Percentiles rank a stretch among this genome's conserved stretches.
Evolutionary conservation across 768 basidiomycete genomes (phyloP).

Genomic region (Pisolithus tinctorius): DNA sequence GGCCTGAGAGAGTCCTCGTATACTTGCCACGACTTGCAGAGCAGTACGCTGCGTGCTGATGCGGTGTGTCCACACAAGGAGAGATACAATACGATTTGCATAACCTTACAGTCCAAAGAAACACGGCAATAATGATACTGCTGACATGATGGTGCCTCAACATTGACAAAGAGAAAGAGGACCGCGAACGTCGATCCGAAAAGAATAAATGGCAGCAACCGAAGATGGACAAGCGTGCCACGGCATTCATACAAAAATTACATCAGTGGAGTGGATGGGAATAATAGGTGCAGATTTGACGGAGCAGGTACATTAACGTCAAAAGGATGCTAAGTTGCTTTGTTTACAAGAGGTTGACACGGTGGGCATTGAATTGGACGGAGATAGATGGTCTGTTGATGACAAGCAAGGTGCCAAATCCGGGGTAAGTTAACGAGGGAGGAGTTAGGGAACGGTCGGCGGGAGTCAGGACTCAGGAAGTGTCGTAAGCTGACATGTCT

Average conservation of each 20-base stretch:
- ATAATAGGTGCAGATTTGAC: constrained; percentile 15
- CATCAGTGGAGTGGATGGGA: constrained; percentile 12
- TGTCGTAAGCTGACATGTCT: constrained; percentile 7
- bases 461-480: constrained; percentile 2
- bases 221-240: constrained; percentile 21
- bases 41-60: too few relatives aligned
- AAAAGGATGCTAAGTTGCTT: constrained; percentile 20
- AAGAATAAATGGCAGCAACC: constrained; percentile 19
- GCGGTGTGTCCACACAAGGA: too few relatives aligned
- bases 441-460: constrained; percentile 3
- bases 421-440: constrained; percentile 8
- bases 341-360: constrained; percentile 11
- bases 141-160: too few relatives aligned
- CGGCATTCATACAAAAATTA: constrained; percentile 13
- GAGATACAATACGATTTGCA: too few relatives aligned
- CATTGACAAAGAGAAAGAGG: too few relatives aligned
- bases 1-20: too few relatives aligned
- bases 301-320: constrained; percentile 21
- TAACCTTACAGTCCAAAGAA: too few relatives aligned
- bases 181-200: too few relatives aligned
- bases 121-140: too few relatives aligned
- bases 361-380: constrained; percentile 19
- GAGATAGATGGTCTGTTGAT: constrained; percentile 22
- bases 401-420: constrained; percentile 16
- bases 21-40: too few relatives aligned